phyloP scores from a whole-genome alignment of 441 rosid species.

The Breynia disticha region DNA sequence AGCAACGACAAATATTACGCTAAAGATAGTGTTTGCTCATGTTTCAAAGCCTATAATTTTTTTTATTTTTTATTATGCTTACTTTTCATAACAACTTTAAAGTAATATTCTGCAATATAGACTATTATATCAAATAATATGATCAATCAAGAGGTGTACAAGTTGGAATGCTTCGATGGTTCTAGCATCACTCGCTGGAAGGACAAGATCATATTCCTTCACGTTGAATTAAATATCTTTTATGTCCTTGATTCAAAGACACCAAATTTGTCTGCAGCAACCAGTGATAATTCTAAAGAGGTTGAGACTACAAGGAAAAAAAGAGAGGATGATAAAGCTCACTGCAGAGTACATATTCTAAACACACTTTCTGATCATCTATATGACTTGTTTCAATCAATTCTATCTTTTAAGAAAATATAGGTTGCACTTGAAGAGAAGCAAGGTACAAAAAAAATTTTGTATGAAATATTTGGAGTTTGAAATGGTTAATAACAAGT shows the following conservation, averaged over 20 bases:
- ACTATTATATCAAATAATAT: too few species aligned
- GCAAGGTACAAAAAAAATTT: not conserved
- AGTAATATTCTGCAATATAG: too few species aligned
- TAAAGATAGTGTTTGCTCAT: too few species aligned
- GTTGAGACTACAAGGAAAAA: not conserved
- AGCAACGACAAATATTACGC: too few species aligned
- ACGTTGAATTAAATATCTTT: not conserved
- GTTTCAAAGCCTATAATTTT: too few species aligned
- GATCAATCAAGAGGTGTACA: too few species aligned
- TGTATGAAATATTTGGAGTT: too few species aligned
- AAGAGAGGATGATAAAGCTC: not conserved
- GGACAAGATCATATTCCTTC: not conserved
- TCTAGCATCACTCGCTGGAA: slow-evolving; percentile 1
- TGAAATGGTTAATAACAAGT: too few species aligned
- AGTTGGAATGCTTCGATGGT: slow-evolving; percentile 1
- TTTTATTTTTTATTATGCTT: too few species aligned
- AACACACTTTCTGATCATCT: not conserved
- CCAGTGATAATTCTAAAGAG: not conserved
- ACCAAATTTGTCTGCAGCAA: too few species aligned
- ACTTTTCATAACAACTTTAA: too few species aligned
- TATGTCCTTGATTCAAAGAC: not conserved
- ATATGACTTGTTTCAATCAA: not conserved
- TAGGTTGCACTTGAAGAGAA: not conserved
- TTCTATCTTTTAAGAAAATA: not conserved
- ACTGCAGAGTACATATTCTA: not conserved